A percentile compares a stretch with the other conserved stretches of the same genome.
Evolutionary conservation across 2,329 filamentous ascomycete genomes (phyloP).

Genomic region (Arthrobotrys iridis): DNA sequence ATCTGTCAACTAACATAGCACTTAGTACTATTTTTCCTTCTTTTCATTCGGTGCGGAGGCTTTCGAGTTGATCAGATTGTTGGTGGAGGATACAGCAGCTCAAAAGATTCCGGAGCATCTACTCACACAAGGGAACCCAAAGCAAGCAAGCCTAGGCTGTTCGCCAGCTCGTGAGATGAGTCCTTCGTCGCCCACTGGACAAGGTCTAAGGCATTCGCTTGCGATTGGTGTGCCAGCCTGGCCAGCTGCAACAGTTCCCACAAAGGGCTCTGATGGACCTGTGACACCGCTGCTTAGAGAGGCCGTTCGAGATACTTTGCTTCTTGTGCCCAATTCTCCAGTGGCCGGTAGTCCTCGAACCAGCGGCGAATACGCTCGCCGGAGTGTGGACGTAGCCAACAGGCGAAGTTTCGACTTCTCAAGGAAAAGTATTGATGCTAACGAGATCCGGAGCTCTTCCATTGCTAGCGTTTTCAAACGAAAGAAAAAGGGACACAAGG

Average conservation of each 20-base stretch:
- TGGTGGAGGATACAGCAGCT: constrained; percentile 73
- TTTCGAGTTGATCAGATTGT: constrained; percentile 76
- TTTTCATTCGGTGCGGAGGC: constrained; percentile 87
- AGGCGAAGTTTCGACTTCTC: constrained; percentile 67
- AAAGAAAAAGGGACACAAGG: constrained; percentile 21
- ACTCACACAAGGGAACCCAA: constrained; percentile 35
- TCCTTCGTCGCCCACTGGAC: constrained; percentile 32
- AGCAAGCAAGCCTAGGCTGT: constrained; percentile 22
- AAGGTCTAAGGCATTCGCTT: constrained; percentile 25
- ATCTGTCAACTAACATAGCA: constrained; percentile 56
- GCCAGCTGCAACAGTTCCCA: constrained; percentile 15
- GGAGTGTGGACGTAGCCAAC: constrained; percentile 67
- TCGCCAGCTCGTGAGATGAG: constrained; percentile 43
- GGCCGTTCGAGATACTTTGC: constrained; percentile 71
- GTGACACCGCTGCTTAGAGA: constrained; percentile 61
- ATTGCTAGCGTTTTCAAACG: constrained; percentile 35
- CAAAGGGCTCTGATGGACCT: constrained; percentile 20
- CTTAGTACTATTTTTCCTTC: constrained; percentile 93
- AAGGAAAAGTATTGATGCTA: constrained; percentile 43
- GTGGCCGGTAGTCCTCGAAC: constrained; percentile 65
- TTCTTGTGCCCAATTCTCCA: constrained; percentile 65
- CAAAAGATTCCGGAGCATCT: constrained; percentile 61
- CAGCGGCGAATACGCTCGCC: constrained; percentile 67
- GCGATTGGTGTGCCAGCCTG: constrained; percentile 31
- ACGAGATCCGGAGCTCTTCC: constrained; percentile 55